Percentiles rank a stretch among this genome's conserved stretches.
phyloP scores from a whole-genome alignment of 768 basidiomycete species.

The Amanita thiersii region DNA sequence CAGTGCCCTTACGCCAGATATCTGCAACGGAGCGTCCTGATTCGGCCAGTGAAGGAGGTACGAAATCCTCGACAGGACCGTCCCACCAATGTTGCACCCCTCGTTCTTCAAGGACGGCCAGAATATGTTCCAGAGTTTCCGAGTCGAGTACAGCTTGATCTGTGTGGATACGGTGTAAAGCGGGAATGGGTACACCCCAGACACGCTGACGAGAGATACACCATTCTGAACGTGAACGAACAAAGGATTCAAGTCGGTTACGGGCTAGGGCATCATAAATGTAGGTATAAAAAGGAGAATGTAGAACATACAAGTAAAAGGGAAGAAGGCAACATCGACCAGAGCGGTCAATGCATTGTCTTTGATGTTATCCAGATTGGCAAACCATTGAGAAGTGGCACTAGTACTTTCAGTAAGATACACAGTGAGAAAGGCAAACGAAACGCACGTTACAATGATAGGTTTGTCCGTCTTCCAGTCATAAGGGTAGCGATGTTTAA shows the following conservation, averaged over 20 bases:
- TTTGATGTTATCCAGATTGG: conserved; percentile 83
- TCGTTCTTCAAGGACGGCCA: conserved; percentile 61
- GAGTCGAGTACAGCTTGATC: conserved; percentile 58
- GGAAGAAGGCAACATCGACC: conserved; percentile 65
- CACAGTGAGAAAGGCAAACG: neutral
- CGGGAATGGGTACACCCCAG: conserved; percentile 97
- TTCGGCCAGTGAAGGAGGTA: conserved; percentile 49
- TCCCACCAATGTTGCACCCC: conserved; percentile 91
- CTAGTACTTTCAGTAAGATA: conserved; percentile 16
- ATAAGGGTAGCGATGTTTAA: conserved; percentile 88
- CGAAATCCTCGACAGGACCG: conserved; percentile 75
- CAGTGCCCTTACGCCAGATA: conserved; percentile 71
- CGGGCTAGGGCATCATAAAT: conserved; percentile 43
- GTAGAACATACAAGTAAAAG: conserved; percentile 50
- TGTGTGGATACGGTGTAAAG: conserved; percentile 59
- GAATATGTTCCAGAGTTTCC: conserved; percentile 64
- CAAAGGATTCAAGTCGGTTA: conserved; percentile 81
- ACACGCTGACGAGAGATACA: conserved; percentile 96
- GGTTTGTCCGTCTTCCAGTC: conserved; percentile 96
- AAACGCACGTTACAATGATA: conserved; percentile 75
- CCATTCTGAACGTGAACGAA: conserved; percentile 91
- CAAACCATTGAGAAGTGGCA: conserved; percentile 97
- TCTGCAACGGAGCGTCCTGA: conserved; percentile 32
- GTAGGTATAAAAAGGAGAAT: neutral
- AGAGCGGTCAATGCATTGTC: conserved; percentile 63